A percentile compares a stretch with the other conserved stretches of the same genome.
Conservation (phyloP, 345 rosid species). For the Citrus cavaleriei region DNA sequence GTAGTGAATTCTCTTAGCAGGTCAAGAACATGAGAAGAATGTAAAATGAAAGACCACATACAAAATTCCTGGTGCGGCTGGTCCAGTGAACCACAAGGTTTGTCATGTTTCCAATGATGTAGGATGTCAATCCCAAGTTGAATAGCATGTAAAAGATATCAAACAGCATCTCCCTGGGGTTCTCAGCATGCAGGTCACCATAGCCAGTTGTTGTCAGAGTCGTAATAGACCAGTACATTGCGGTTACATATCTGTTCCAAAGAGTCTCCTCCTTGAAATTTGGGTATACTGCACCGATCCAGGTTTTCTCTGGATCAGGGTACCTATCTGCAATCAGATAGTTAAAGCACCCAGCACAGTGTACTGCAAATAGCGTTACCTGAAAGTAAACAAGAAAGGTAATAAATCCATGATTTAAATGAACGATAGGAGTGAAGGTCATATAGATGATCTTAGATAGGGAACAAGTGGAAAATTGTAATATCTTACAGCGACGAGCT, state of each 20-base stretch:
- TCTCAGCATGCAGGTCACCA: conserved; percentile 89
- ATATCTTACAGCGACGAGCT: conserved; percentile 72
- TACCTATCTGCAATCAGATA: conserved; percentile 86
- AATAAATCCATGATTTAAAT: background rate
- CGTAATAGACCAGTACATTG: conserved; percentile 93
- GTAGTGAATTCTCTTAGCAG: conserved; percentile 6
- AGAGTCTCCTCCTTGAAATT: conserved; percentile 65
- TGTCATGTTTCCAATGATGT: conserved; percentile 97
- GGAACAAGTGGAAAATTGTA: conserved; percentile 8
- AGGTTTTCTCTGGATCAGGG: conserved; percentile 72
- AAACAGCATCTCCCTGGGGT: conserved; percentile 93
- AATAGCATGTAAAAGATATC: conserved; percentile 93
- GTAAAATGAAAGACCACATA: conserved; percentile 36
- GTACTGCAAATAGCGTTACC: conserved; percentile 91
- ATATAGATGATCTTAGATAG: background rate
- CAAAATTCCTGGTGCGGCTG: conserved; percentile 89
- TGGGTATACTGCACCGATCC: conserved; percentile 79
- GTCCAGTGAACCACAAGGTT: conserved; percentile 99
- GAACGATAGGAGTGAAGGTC: background rate
- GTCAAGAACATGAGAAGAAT: conserved; percentile 17
- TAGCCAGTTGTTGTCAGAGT: conserved; percentile 92
- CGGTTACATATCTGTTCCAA: conserved; percentile 77
- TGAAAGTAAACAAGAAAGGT: conserved; percentile 25
- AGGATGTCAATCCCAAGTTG: conserved; percentile 87
- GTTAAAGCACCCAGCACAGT: conserved; percentile 96